phyloP scores from a whole-genome alignment of 306 rosid species.

The Corylus americana region DNA sequence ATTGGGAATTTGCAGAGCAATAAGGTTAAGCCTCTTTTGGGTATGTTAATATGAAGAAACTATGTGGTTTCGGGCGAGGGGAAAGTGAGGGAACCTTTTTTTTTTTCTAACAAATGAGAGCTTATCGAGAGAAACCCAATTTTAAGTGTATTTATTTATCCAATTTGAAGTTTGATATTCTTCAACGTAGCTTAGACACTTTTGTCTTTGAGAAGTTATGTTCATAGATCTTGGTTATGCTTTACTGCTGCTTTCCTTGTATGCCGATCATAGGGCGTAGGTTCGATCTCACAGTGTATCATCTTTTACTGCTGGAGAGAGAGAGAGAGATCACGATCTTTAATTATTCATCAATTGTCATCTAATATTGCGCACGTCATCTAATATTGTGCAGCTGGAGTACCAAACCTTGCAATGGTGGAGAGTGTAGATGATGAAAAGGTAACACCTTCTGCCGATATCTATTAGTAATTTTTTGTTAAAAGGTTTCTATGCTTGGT shows the following conservation, averaged over 20 bases:
- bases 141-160: background rate
- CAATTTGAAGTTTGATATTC: background rate
- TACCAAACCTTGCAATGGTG: slow-evolving; percentile 79
- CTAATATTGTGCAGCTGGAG: slow-evolving; percentile 52
- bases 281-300: no score
- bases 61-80: background rate
- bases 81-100: background rate
- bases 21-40: slow-evolving; percentile 77
- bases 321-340: background rate
- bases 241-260: no score
- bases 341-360: background rate
- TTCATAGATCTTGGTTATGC: no score
- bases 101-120: background rate
- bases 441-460: slow-evolving; percentile 40
- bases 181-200: background rate
- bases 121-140: no score
- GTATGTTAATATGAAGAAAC: slow-evolving; percentile 37
- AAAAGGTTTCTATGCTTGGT: background rate
- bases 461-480: background rate
- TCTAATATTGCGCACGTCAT: slow-evolving; percentile 10
- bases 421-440: slow-evolving; percentile 84
- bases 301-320: no score
- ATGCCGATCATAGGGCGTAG: no score
- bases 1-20: slow-evolving; percentile 92
- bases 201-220: background rate